These are phyloP conservation scores for Neodidymelliopsis sp. DNA, from an alignment of 2,329 filamentous ascomycete species.

Conservation along the genomic window DNA sequence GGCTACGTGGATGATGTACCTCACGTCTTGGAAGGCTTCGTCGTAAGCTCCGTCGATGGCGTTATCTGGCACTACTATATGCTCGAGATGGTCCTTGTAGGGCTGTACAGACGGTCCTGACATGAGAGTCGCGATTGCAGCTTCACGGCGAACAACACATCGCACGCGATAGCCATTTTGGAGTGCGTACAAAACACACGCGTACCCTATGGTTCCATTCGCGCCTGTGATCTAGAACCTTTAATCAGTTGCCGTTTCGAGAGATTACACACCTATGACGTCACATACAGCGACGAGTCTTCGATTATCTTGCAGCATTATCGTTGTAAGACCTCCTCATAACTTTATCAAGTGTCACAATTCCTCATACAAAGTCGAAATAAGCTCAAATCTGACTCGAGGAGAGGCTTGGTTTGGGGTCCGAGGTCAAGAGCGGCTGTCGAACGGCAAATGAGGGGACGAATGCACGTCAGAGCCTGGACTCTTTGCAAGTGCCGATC, in stretches of 20 bases:
- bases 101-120: conserved; percentile 37
- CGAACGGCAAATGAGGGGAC: conserved; percentile 2
- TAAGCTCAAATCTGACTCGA: conserved; percentile 1
- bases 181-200: conserved; percentile 37
- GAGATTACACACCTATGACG: neutral
- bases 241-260: conserved; percentile 4
- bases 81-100: conserved; percentile 32
- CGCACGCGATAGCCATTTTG: conserved; percentile 41
- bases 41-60: conserved; percentile 37
- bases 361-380: conserved; percentile 2
- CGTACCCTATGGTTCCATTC: conserved; percentile 47
- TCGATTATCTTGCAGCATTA: conserved; percentile 19
- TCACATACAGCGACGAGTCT: conserved; percentile 37
- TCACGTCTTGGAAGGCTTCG: conserved; percentile 30
- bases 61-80: conserved; percentile 41
- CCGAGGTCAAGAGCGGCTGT: conserved; percentile 2
- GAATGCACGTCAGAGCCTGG: neutral
- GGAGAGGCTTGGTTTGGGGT: conserved; percentile 3
- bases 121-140: conserved; percentile 35
- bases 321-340: conserved; percentile 13
- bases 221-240: conserved; percentile 42
- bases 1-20: conserved; percentile 43
- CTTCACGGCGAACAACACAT: conserved; percentile 41
- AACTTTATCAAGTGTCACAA: too few species aligned
- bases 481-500: conserved; percentile 10